Evolutionary conservation across 1,284 basidiomycete genomes (phyloP).

Genomic region (Sporisorium sorghi): DNA sequence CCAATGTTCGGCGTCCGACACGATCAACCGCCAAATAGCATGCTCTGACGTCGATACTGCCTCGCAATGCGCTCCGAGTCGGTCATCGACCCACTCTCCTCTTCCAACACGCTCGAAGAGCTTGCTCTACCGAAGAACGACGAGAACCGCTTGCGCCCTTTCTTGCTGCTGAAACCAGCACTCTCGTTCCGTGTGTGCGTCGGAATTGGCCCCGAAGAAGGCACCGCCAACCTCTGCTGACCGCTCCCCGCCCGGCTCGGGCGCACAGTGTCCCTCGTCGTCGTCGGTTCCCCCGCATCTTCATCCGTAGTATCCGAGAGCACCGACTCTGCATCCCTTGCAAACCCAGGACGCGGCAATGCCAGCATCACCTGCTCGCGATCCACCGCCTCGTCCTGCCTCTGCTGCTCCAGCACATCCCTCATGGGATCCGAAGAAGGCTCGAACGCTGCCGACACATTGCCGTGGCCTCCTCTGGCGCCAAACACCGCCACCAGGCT

Average conservation of each 20-base stretch:
- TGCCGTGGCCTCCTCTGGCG: conserved; percentile 24
- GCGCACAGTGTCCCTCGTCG: not conserved
- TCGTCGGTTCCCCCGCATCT: conserved; percentile 17
- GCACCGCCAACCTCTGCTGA: conserved; percentile 5
- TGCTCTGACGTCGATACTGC: conserved; percentile 26
- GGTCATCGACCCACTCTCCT: conserved; percentile 11
- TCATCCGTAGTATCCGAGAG: conserved; percentile 48
- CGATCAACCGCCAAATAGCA: not conserved
- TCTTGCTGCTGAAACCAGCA: not conserved
- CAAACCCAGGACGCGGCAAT: conserved; percentile 42
- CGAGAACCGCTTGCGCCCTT: conserved; percentile 21
- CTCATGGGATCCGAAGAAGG: conserved; percentile 30
- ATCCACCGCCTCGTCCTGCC: conserved; percentile 21
- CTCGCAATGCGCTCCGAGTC: conserved; percentile 32
- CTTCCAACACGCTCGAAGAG: not conserved
- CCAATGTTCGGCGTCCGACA: not conserved
- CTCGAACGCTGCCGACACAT: conserved; percentile 36
- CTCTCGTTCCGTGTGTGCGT: not conserved
- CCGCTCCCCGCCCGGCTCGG: not conserved
- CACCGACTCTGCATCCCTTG: conserved; percentile 36
- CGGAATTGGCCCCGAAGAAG: not conserved
- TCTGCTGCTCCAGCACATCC: conserved; percentile 18
- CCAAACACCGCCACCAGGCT: conserved; percentile 39
- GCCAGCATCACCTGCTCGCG: conserved; percentile 41
- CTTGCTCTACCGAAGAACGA: conserved; percentile 21